Evolutionary conservation across 768 basidiomycete species (phyloP), one percentile per base, ranked within the genome.

Genomic region (Chlorophyllum brunneum): DNA sequence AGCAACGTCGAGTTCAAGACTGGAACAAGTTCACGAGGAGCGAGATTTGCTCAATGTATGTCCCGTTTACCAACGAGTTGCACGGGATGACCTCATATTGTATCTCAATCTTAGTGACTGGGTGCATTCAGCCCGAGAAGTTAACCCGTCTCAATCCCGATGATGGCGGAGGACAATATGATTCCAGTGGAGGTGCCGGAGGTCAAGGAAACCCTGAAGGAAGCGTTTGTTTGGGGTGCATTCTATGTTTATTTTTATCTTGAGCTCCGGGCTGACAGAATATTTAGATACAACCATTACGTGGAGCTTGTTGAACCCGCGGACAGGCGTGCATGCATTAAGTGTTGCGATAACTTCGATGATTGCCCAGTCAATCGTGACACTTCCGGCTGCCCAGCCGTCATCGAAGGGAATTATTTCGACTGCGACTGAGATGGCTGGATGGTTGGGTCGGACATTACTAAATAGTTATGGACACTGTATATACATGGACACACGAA

Each of bases 301-400:
- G 78, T 81, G 18, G 81, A 83, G 56, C 64, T 82, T 15, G 70
- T 82, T 23, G 81, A 83, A 60, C 81, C 80, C 9, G 67, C 66
- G 18, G 78, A 66, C 4, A 63, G 61, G 2, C 70, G 81, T 2
- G 80, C 79, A 5, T 83, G 81, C 62, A 79, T 83, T 56, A 74
- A 72, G 59, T 83, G 81, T 58, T 83, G 81, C 58, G 76, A 81
- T 45, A 72, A 81, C 54, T 64, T 70, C 0, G 70, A 65, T 0
- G 81, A 83, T 61, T 83, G 80, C 62, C 79, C 78, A n/a, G 67
- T 69, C 4, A 69, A 74, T 56, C 70, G 37, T 79, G 80, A 81
- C 54, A 78, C 70, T 9, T 56, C 62, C 36, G 79, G 80, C 2
- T 82, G 81, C 58, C 79, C 78, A 2, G 61, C 61, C 18, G 80